Percentiles rank a stretch among this genome's conserved stretches.
Evolutionary conservation across 1,139 yeast genomes (phyloP).

Genomic region (Komagataea norvegica): DNA sequence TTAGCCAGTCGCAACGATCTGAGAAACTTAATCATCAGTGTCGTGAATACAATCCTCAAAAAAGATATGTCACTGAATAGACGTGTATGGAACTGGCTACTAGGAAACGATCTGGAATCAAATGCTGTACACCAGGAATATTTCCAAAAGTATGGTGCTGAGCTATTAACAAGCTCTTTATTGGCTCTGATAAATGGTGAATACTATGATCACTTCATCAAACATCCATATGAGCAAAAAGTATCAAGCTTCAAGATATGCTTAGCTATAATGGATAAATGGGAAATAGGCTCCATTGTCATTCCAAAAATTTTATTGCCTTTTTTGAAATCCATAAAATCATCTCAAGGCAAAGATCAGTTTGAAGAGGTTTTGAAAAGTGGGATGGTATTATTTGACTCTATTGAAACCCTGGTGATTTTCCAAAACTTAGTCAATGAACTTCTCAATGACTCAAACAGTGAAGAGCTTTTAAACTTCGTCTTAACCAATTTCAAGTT

Average conservation of each 20-base stretch:
- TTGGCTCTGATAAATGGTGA: constrained; percentile 40
- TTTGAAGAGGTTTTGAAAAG: constrained; percentile 46
- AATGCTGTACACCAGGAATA: constrained; percentile 38
- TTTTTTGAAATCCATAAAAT: constrained; percentile 40
- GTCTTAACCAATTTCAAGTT: constrained; percentile 64
- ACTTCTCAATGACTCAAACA: constrained; percentile 31
- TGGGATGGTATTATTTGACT: constrained; percentile 73
- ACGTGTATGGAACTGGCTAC: constrained; percentile 86
- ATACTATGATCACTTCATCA: constrained; percentile 19
- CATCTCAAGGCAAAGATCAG: constrained; percentile 20
- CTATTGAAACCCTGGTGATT: constrained; percentile 72
- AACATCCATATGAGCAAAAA: constrained; percentile 29
- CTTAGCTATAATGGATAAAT: constrained; percentile 75
- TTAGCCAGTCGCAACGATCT: constrained; percentile 50
- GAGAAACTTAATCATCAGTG: constrained; percentile 53
- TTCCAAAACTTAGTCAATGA: constrained; percentile 59
- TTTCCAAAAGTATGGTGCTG: constrained; percentile 53
- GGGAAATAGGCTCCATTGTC: constrained; percentile 82
- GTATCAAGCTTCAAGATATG: constrained; percentile 59
- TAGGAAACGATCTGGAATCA: constrained; percentile 53
- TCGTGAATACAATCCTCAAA: constrained; percentile 64
- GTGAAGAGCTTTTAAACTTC: constrained; percentile 47
- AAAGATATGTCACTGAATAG: constrained; percentile 93
- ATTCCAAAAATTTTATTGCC: constrained; percentile 71
- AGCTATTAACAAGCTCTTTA: constrained; percentile 48